Evolutionary conservation across 2,329 filamentous ascomycete species (phyloP).

Genomic region (Sarocladiaceae sp.): DNA sequence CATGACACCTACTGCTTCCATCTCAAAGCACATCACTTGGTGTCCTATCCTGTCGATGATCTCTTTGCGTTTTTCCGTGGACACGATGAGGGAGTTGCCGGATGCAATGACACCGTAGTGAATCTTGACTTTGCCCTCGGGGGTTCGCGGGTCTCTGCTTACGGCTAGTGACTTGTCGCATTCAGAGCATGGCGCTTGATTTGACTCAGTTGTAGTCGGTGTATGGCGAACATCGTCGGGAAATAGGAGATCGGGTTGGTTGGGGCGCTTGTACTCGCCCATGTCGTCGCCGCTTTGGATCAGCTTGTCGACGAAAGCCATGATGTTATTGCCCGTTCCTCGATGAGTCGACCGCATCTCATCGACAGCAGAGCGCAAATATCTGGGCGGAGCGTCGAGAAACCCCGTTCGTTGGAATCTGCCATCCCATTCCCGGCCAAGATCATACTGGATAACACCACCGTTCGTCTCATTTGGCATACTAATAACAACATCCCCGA

Average conservation of each 20-base stretch:
- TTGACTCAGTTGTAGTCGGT: background rate
- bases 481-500: constrained; percentile 22
- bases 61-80: background rate
- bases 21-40: constrained; percentile 6
- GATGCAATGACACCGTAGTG: constrained; percentile 11
- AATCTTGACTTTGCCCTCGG: background rate
- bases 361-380: background rate
- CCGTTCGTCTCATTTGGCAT: background rate
- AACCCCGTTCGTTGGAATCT: background rate
- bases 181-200: background rate
- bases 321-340: background rate
- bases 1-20: constrained; percentile 8
- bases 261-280: background rate
- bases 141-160: background rate
- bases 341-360: background rate
- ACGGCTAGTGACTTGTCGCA: too few species aligned
- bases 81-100: background rate
- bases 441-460: background rate
- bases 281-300: background rate
- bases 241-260: background rate
- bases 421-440: background rate
- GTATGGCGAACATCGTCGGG: background rate
- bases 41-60: background rate
- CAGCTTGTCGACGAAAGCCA: background rate
- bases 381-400: background rate